Conservation (phyloP, 257 asterid genomes). For the Vinca minor region DNA sequence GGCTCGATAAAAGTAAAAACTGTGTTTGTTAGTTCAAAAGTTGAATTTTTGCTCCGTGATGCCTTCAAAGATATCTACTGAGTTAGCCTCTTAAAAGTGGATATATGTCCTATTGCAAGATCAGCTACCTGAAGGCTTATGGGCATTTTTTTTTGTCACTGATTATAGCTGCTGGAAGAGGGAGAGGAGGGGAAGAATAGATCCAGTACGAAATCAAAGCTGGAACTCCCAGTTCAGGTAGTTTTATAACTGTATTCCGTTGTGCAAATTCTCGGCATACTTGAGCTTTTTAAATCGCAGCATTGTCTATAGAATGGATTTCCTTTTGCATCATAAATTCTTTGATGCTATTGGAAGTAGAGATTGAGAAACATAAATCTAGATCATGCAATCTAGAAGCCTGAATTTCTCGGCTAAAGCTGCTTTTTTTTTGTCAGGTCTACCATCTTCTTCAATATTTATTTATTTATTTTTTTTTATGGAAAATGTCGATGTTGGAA, state of each 20-base stretch:
- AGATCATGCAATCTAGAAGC: neutral
- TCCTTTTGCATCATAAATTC: neutral
- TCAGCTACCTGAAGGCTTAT: neutral
- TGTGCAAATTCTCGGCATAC: neutral
- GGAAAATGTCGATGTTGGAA: neutral
- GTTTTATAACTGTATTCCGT: slow-evolving; percentile 9
- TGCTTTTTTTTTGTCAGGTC: neutral
- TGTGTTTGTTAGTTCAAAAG: neutral
- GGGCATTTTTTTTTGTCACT: neutral
- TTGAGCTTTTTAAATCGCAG: neutral
- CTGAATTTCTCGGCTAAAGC: neutral
- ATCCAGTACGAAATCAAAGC: slow-evolving; percentile 68
- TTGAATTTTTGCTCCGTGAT: neutral
- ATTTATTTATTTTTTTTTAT: neutral
- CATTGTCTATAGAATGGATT: neutral
- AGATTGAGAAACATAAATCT: neutral
- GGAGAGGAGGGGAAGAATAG: slow-evolving; percentile 85
- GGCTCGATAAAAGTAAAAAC: neutral
- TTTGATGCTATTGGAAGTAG: neutral
- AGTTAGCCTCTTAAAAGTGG: slow-evolving; percentile 1
- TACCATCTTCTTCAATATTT: neutral
- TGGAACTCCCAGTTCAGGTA: slow-evolving; percentile 98
- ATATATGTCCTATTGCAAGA: neutral
- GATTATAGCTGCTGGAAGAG: slow-evolving; percentile 76
- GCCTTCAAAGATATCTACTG: neutral